phyloP scores from a whole-genome alignment of 805 yeast species.

The Hanseniaspora singularis region DNA sequence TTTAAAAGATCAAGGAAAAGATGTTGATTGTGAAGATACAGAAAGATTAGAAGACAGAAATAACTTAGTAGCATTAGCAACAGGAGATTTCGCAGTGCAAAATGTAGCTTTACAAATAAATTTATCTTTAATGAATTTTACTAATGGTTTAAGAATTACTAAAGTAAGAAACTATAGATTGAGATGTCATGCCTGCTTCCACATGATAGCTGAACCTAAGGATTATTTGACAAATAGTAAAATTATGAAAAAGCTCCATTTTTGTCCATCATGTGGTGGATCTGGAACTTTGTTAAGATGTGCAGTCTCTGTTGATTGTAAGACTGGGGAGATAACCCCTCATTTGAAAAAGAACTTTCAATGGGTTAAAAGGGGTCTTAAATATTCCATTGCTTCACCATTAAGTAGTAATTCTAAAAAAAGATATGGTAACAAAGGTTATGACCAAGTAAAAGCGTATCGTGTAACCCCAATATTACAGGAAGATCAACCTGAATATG shows the following conservation, averaged over 20 bases:
- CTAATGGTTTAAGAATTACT: slow-evolving; percentile 73
- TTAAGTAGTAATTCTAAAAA: slow-evolving; percentile 62
- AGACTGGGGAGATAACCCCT: slow-evolving; percentile 72
- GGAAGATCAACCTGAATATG: slow-evolving; percentile 92
- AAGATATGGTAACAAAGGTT: slow-evolving; percentile 66
- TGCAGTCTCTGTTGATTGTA: slow-evolving; percentile 71
- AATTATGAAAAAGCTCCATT: slow-evolving; percentile 50
- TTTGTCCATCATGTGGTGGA: slow-evolving; percentile 94
- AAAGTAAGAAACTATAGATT: slow-evolving; percentile 84
- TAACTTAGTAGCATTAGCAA: slow-evolving; percentile 73
- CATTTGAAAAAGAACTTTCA: slow-evolving; percentile 84
- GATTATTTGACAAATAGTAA: slow-evolving; percentile 30
- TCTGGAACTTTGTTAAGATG: slow-evolving; percentile 70
- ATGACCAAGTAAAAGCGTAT: slow-evolving; percentile 30
- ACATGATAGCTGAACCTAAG: slow-evolving; percentile 62
- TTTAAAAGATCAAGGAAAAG: slow-evolving; percentile 56
- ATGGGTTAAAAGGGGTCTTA: slow-evolving; percentile 84
- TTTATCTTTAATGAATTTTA: slow-evolving; percentile 67
- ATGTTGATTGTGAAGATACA: slow-evolving; percentile 27
- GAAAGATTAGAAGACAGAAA: slow-evolving; percentile 32
- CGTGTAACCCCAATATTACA: slow-evolving; percentile 62
- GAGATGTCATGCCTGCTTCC: slow-evolving; percentile 95
- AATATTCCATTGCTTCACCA: slow-evolving; percentile 77
- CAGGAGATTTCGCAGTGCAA: slow-evolving; percentile 97
- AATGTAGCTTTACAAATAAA: slow-evolving; percentile 89